These are phyloP conservation scores for Penicillium bialowiezense DNA, from an alignment of 495 filamentous ascomycete species.

Conservation along the genomic window DNA sequence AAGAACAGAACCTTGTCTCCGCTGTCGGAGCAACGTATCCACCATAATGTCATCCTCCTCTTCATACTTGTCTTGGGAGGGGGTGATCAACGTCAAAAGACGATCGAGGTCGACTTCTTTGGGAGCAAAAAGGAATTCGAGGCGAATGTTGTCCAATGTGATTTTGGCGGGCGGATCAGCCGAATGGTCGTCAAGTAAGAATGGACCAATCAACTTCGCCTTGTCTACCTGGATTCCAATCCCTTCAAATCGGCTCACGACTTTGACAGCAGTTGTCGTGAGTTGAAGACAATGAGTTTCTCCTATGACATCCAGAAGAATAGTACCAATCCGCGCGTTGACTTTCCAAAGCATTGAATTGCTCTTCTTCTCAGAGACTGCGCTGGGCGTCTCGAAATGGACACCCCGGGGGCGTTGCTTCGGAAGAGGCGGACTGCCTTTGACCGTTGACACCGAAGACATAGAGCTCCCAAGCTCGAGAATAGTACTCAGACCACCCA, in stretches of 20 bases:
- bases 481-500: conserved; percentile 90
- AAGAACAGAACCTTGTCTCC: conserved; percentile 83
- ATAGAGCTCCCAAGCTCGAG: conserved; percentile 84
- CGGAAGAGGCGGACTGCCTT: conserved; percentile 28
- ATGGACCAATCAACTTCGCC: conserved; percentile 69
- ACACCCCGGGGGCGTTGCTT: conserved; percentile 57
- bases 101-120: conserved; percentile 77
- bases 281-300: conserved; percentile 70
- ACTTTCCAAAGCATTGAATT: conserved; percentile 59
- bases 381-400: conserved; percentile 57
- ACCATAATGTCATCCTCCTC: conserved; percentile 92
- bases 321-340: conserved; percentile 72
- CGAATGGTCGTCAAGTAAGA: conserved; percentile 41
- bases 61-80: conserved; percentile 89
- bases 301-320: conserved; percentile 69
- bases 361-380: conserved; percentile 8
- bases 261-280: conserved; percentile 74
- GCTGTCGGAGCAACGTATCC: conserved; percentile 85
- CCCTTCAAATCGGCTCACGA: conserved; percentile 67
- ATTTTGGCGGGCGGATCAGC: conserved; percentile 50
- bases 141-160: conserved; percentile 59
- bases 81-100: conserved; percentile 81
- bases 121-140: conserved; percentile 73
- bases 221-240: conserved; percentile 71
- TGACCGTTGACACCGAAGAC: conserved; percentile 63